These are phyloP conservation scores for Symbiodinium natans DNA, from an alignment of 73 alveolate genomes.

Conservation along the genomic window DNA sequence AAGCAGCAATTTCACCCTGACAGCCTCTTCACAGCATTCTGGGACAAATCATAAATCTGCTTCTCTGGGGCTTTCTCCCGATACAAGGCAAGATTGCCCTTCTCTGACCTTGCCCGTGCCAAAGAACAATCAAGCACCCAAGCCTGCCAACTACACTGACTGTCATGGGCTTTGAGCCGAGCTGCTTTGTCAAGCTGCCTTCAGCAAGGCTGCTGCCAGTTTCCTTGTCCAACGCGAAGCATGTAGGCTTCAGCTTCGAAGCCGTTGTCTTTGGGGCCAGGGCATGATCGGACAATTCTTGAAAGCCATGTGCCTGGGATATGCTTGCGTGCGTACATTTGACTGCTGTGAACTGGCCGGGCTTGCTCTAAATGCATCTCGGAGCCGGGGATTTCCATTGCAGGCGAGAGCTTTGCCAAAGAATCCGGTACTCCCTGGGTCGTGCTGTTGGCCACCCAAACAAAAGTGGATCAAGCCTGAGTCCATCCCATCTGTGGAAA, in stretches of 20 bases:
- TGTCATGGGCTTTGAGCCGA: too few species aligned
- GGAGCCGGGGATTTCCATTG: too few species aligned
- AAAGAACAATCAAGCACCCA: too few species aligned
- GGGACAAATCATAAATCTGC: neutral
- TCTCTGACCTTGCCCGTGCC: too few species aligned
- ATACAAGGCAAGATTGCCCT: neutral
- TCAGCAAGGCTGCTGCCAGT: too few species aligned
- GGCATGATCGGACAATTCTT: neutral
- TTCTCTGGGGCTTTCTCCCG: neutral
- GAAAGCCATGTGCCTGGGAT: neutral
- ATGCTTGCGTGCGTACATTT: too few species aligned
- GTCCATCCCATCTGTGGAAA: neutral
- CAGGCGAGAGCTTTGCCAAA: too few species aligned
- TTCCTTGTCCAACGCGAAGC: neutral
- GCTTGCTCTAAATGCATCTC: too few species aligned
- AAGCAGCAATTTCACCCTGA: too few species aligned
- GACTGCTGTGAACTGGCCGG: too few species aligned
- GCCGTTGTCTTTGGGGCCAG: neutral
- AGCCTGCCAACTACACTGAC: too few species aligned
- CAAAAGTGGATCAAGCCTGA: neutral
- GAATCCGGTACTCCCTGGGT: neutral
- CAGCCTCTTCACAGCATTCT: neutral
- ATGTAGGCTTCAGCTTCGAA: neutral
- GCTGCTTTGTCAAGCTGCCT: too few species aligned
- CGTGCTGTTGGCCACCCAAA: neutral